These are phyloP conservation scores for Tricholoma furcatifolium DNA, from an alignment of 768 basidiomycete genomes.

Conservation along the genomic window DNA sequence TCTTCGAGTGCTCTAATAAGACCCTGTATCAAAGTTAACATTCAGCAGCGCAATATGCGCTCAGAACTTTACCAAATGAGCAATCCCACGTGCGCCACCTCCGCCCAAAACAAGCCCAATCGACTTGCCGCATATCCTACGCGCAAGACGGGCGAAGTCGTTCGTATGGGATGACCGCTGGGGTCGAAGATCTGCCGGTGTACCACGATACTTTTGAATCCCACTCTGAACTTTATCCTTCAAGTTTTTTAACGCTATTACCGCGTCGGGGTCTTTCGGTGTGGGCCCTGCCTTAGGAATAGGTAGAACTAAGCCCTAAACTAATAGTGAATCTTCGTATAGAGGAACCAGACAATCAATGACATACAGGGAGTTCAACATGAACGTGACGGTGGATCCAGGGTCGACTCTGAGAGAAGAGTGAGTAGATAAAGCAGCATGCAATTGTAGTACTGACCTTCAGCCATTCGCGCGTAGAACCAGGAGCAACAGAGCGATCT, in stretches of 20 bases:
- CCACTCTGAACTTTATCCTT: slow-evolving; percentile 89
- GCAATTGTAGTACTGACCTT: slow-evolving; percentile 50
- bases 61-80: slow-evolving; percentile 33
- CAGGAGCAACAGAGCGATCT: slow-evolving; percentile 83
- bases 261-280: slow-evolving; percentile 85
- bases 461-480: slow-evolving; percentile 94
- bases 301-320: slow-evolving; percentile 68
- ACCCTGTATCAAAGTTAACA: slow-evolving; percentile 50
- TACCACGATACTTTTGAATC: slow-evolving; percentile 83
- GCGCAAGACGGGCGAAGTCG: slow-evolving; percentile 90
- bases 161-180: slow-evolving; percentile 80
- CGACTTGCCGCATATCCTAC: slow-evolving; percentile 88
- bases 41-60: slow-evolving; percentile 2
- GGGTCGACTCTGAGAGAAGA: slow-evolving; percentile 70
- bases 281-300: slow-evolving; percentile 53
- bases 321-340: neutral
- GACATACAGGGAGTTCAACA: slow-evolving; percentile 77
- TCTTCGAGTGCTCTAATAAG: slow-evolving; percentile 91
- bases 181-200: slow-evolving; percentile 56
- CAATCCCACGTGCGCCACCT: slow-evolving; percentile 86
- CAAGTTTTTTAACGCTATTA: slow-evolving; percentile 87
- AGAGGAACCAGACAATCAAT: neutral
- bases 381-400: slow-evolving; percentile 98
- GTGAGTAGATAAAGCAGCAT: slow-evolving; percentile 4
- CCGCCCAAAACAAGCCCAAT: slow-evolving; percentile 95